Evolutionary conservation across 176 grass and related monocot genomes (phyloP), one percentile per base, ranked within the genome.

Genomic region (Oryza australiensis): DNA sequence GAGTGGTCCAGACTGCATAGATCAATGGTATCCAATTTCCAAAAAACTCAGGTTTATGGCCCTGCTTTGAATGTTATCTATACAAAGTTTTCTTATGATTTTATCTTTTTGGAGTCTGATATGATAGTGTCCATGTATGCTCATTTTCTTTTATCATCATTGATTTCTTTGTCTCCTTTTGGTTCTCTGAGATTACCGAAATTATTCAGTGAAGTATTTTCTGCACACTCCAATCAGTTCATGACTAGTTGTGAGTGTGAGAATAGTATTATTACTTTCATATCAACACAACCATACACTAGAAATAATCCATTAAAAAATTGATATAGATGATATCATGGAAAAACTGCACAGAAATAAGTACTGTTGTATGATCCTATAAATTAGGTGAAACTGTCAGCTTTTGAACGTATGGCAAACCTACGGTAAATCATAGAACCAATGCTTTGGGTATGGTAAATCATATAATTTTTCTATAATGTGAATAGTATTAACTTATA

Each of bases 121-220:
- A 67, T 82, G 41, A 53, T 38, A 40, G 38, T 40, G 38, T 64
- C n/a, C 35, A 67, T 85, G 82, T 89, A 86, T 86, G 79, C n/a
- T 64, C 24, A 33, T 72, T 66, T 40, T 32, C 38, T 42, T 77
- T 59, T 65, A 28, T 3, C 34, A 26, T 86, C 27, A 65, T 40
- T 43, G 70, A 16, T 48, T 68, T 60, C n/a, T 72, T 72, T 33
- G 27, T 1, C 63, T 13, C 62, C 59, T 27, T 76, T 66, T 41
- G 38, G 9, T 60, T 72, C 74, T 9, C 15, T 32, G n/a, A 66
- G 12, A 72, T 72, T 51, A 20, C 14, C 32, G 5, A 72, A 73
- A 49, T 73, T 59, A 23, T 33, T 76, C 65, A 57, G 66, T 77
- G 57, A 26, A 72, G 27, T 57, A 46, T 71, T 85, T 32, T 88